These are phyloP conservation scores for Leccinum broughii DNA, from an alignment of 768 basidiomycete species.

Conservation along the genomic window DNA sequence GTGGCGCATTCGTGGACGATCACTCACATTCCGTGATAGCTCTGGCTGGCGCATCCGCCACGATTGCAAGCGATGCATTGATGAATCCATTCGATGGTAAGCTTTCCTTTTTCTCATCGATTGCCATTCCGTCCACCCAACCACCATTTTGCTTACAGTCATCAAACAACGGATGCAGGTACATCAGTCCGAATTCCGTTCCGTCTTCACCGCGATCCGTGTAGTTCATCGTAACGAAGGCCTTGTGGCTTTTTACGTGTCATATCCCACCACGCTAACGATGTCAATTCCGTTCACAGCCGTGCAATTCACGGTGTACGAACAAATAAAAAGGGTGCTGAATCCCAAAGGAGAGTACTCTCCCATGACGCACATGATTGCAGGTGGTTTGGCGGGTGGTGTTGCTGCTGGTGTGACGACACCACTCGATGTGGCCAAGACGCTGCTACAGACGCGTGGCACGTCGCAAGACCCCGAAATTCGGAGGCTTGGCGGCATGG, in stretches of 20 bases:
- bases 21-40: constrained; percentile 49
- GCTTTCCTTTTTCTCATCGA: constrained; percentile 23
- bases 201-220: constrained; percentile 81
- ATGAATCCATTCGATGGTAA: constrained; percentile 99
- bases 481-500: constrained; percentile 78
- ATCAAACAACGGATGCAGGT: constrained; percentile 99
- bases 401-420: constrained; percentile 96
- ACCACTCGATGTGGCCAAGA: constrained; percentile 97
- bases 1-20: background rate
- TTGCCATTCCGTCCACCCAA: constrained; percentile 13
- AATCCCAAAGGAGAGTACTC: constrained; percentile 90
- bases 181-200: constrained; percentile 88
- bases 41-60: constrained; percentile 90
- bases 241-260: constrained; percentile 90
- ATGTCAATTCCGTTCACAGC: constrained; percentile 99
- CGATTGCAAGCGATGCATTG: constrained; percentile 92
- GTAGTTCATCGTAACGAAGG: constrained; percentile 88
- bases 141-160: constrained; percentile 51
- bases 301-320: constrained; percentile 96
- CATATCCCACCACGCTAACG: constrained; percentile 95
- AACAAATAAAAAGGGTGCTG: constrained; percentile 81
- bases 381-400: constrained; percentile 91
- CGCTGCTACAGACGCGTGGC: constrained; percentile 92
- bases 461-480: constrained; percentile 86
- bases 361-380: constrained; percentile 87